phyloP scores from a whole-genome alignment of 257 asterid genomes.

The Fraxinus anomala region DNA sequence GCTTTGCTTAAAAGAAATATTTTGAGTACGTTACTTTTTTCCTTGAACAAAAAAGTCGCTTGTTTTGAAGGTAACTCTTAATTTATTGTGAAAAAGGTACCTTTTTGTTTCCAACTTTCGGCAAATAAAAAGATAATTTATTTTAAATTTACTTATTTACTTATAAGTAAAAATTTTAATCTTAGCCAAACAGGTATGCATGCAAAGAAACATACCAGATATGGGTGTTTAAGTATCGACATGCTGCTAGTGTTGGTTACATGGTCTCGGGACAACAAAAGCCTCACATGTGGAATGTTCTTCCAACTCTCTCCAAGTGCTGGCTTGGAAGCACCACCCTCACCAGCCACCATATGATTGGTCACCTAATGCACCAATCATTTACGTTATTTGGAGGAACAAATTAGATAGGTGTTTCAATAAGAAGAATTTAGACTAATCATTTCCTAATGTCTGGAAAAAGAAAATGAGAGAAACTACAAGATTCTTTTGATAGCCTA shows the following conservation, averaged over 20 bases:
- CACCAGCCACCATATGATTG: constrained; percentile 88
- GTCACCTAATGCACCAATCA: constrained; percentile 55
- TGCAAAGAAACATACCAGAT: constrained; percentile 46
- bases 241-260: constrained; percentile 44
- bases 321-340: constrained; percentile 68
- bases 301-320: constrained; percentile 96
- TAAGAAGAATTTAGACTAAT: not conserved
- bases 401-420: constrained; percentile 3
- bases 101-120: not conserved
- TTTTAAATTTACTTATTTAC: not conserved
- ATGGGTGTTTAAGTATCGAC: constrained; percentile 71
- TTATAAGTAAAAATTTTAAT: not conserved
- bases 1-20: not conserved
- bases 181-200: not conserved
- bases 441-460: not conserved
- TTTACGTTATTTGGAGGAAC: constrained; percentile 5
- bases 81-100: not conserved
- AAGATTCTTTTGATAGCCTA: constrained; percentile 2
- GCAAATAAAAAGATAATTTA: not conserved
- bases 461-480: not conserved
- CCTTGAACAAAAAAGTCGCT: not conserved
- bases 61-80: not conserved
- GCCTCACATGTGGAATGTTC: constrained; percentile 78
- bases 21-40: not conserved
- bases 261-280: constrained; percentile 51